Evolutionary conservation across 148 eudicot genomes (phyloP).

Genomic region (Fagopyrum tataricum): DNA sequence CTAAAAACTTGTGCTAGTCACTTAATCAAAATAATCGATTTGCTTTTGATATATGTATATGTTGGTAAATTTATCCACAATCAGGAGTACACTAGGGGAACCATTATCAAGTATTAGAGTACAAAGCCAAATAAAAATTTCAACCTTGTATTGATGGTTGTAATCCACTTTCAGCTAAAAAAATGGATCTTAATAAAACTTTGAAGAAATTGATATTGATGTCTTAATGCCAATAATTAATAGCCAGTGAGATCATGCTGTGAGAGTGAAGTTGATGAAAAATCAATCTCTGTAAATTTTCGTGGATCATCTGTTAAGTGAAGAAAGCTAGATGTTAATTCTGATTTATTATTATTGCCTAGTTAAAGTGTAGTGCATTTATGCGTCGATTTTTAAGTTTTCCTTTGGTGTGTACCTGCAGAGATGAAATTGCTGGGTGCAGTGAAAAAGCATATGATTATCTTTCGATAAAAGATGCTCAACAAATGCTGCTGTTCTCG

Average conservation of each 20-base stretch:
- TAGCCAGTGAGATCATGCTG: neutral
- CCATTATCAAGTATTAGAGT: neutral
- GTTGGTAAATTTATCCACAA: neutral
- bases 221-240: neutral
- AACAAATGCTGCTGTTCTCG: constrained; percentile 60
- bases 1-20: neutral
- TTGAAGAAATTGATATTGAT: neutral
- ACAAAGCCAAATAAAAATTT: neutral
- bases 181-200: neutral
- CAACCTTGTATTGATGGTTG: neutral
- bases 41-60: neutral
- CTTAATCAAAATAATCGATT: neutral
- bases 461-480: constrained; percentile 72
- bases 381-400: neutral
- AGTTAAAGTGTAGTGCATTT: neutral
- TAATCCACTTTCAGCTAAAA: neutral
- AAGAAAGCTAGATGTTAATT: neutral
- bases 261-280: neutral
- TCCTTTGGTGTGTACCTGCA: constrained; percentile 20
- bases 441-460: constrained; percentile 95
- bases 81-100: neutral
- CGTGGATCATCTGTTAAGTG: neutral
- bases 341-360: neutral
- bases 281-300: neutral
- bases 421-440: constrained; percentile 97